Base-by-base conservation (phyloP, 352 stramenopile genomes). In the Phytophthora macrochlamydospora region DNA sequence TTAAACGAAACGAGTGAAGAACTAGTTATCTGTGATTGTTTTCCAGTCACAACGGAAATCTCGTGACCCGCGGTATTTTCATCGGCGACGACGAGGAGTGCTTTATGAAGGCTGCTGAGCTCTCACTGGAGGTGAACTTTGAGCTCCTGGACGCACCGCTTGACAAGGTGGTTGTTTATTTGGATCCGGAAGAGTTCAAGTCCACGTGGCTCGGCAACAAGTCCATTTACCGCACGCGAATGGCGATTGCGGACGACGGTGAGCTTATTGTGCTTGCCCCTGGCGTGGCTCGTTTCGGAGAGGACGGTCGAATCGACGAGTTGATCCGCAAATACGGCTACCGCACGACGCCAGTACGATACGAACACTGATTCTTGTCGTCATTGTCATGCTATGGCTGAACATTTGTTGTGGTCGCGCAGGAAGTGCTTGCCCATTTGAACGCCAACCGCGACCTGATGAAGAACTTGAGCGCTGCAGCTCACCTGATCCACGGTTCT, bases 171-270 rank as follows among this genome's bases (percentile, higher is more conserved):
- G 95, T 99, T 1, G 96, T 98, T n/a, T 98, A 97, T 67, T 67
- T 99, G 45, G 97, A 99, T 58, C 83, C 89, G 24, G 75, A 98
- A 29, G 96, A 99, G 71, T 99, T 99, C 83, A 97, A 98, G 72
- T 98, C 96, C 6, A 99, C 97, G 9, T 99, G 97, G 97, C 75
- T 99, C 12, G 97, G 96, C 7, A 99, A 99, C 82, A 99, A 99
- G 73, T 92, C 92, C 35, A 98, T 99, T 65, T 99, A 99, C 68
- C 80, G 97, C 48, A 99, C 97, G 50, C 83, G 97, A 44, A 99
- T 99, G 97, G 94, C 93, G 18, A 99, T 99, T 64, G 96, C 91
- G 4, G 95, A 99, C 58, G 89, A 85, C 35, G 97, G 96, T 1
- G 92, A 98, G 54, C 75, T 99, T 0, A 85, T 99, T 35, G 91